Evolutionary conservation across 805 yeast species (phyloP), one percentile per base, ranked within the genome.

Genomic region (Nakazawaea siamensis): DNA sequence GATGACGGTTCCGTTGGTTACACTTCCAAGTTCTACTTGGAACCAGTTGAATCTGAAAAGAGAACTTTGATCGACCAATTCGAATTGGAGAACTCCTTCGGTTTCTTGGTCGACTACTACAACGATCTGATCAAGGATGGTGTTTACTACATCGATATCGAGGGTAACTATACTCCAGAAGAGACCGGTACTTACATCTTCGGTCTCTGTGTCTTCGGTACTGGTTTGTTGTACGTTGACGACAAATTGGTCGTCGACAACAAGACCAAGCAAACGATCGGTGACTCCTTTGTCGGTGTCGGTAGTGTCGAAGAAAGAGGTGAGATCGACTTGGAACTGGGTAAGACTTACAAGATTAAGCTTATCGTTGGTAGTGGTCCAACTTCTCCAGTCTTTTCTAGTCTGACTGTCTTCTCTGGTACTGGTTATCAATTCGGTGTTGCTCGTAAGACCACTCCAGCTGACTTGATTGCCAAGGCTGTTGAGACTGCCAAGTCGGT

Each of bases 171-270:
- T 43, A 51, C 43, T 11, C 72, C 80, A 3, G 74, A 70, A 24
- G 62, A 58, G 32, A 43, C 66, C 31, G 77, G 69, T 10, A 58
- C 50, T 15, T 75, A 68, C 46, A 65, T 64, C 37, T 66, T 76
- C 46, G 81, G 80, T 17, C 51, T 69, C 35, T 52, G 70, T 12
- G 67, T 66, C 24, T 46, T 59, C 31, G 83, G 83, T 18, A 68
- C 78, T 24, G 79, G 73, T 20, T 64, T 63, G 47, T 38, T 77
- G 16, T 77, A 62, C 43, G 49, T 76, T 32, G 66, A 77, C 43
- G 80, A 54, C 38, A 45, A 68, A 46, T 53, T 73, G 34, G 57
- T 77, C 20, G 69, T 73, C 34, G 80, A 76, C 50, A 74, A 76
- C 55, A 64, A 60, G 44, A 68, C 73, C 29, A 50, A 62, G 16